Evolutionary conservation across 78 protist genomes (phyloP), one percentile per base, ranked within the genome.

Genomic region (Creolimax fragrantissima): DNA sequence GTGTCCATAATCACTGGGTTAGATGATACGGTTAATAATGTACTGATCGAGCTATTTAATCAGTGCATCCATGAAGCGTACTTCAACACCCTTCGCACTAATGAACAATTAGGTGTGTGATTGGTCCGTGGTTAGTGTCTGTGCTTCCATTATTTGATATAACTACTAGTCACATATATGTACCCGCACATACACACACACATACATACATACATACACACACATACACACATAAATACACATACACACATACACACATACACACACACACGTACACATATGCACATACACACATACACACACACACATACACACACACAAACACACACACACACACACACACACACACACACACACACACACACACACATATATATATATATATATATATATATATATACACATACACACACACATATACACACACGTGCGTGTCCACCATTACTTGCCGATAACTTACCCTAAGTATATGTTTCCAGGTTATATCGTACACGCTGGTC

Each of bases 401-500:
- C 74, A 58, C 74, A 58, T 17, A 58, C 74, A 58, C 74, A 58
- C 74, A 58, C 74, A 58, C 74, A 58, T 17, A 58, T 17, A 58
- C 74, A 58, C 74, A 58, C 74, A 58, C 74, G 17, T 11, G 74
- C 74, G n/a, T n/a, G n/a, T n/a, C n/a, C n/a, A n/a, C n/a, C n/a
- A n/a, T n/a, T n/a, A n/a, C n/a, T n/a, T n/a, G n/a, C n/a, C n/a
- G n/a, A n/a, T n/a, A n/a, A n/a, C n/a, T n/a, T n/a, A n/a, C n/a
- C n/a, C n/a, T n/a, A n/a, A n/a, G n/a, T n/a, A n/a, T n/a, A n/a
- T n/a, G 42, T 5, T 83, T 5, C 42, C 86, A 83, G 86, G 86
- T 83, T 83, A 83, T 83, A 83, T 83, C 35, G 86, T 83, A 24
- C 86, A 83, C 86, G 7, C 86, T 11, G 86, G 86, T 83, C 7